phyloP scores from a whole-genome alignment of 2,329 filamentous ascomycete genomes.

The Verticillium albo-atrum region DNA sequence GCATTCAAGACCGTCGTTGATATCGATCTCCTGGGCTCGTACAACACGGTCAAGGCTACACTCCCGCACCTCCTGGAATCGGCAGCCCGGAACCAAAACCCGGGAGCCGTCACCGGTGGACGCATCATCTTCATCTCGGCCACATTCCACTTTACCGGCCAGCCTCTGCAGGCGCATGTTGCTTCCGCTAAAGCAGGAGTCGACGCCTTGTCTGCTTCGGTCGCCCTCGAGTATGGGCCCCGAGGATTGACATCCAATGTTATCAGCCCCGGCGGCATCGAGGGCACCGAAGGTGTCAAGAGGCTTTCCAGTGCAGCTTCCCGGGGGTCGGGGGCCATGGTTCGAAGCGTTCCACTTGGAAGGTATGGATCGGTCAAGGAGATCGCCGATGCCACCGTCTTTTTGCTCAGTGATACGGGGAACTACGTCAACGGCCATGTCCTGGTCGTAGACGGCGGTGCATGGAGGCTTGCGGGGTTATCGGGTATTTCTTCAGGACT shows the following conservation, averaged over 20 bases:
- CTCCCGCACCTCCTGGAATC: background rate
- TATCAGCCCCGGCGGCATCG: background rate
- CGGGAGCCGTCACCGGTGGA: background rate
- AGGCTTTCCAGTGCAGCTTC: background rate
- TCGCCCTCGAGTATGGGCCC: background rate
- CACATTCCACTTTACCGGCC: background rate
- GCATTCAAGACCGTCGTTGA: background rate
- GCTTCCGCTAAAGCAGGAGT: background rate
- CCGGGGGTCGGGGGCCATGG: background rate
- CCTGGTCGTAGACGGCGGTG: constrained; percentile 59
- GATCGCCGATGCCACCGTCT: constrained; percentile 89
- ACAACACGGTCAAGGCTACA: constrained; percentile 1
- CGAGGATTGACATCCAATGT: background rate
- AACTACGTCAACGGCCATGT: constrained; percentile 82
- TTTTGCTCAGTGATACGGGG: constrained; percentile 78
- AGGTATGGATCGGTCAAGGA: constrained; percentile 56
- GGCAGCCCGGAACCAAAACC: background rate
- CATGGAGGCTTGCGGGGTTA: no score
- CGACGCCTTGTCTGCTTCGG: background rate
- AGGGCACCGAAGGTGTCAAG: background rate
- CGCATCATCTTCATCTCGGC: background rate
- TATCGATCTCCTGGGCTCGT: constrained; percentile 1
- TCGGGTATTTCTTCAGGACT: no score
- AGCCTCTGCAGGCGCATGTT: background rate
- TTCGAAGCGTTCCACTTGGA: background rate